These are phyloP conservation scores for Sambucus nigra DNA, from an alignment of 129 eudicot genomes.

Conservation along the genomic window DNA sequence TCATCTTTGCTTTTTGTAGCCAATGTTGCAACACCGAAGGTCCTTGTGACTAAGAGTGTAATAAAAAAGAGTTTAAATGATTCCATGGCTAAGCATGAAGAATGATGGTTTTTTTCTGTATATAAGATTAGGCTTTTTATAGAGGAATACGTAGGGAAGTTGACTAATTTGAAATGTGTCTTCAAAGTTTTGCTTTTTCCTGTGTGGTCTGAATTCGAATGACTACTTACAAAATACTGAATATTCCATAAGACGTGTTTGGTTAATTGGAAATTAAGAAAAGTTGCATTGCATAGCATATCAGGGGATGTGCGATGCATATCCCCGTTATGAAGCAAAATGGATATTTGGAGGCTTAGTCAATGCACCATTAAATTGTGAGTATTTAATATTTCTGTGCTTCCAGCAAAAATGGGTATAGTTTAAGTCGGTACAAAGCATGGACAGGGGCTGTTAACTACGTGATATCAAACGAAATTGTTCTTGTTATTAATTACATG, in stretches of 20 bases:
- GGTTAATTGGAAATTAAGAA: not conserved
- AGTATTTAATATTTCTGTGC: too few species aligned
- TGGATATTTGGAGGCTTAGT: not conserved
- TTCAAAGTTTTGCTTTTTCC: slow-evolving; percentile 5
- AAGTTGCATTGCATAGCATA: not conserved
- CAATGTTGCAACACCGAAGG: not conserved
- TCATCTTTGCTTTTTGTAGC: not conserved
- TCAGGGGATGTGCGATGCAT: not conserved
- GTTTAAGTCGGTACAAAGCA: too few species aligned
- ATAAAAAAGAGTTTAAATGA: slow-evolving; percentile 7
- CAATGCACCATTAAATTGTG: too few species aligned
- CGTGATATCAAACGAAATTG: too few species aligned
- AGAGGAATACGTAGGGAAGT: not conserved
- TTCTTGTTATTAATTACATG: too few species aligned
- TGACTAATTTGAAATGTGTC: slow-evolving; percentile 8
- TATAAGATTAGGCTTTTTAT: not conserved
- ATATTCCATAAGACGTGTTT: not conserved
- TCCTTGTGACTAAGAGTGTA: not conserved
- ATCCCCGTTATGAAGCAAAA: not conserved
- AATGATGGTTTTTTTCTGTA: not conserved
- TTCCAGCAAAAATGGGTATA: too few species aligned
- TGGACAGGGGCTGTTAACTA: too few species aligned
- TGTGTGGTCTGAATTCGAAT: slow-evolving; percentile 13
- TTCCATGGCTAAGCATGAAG: slow-evolving; percentile 6
- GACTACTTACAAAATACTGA: slow-evolving; percentile 7